These are phyloP conservation scores for Saccharomyces hybrid DNA, from an alignment of 1,139 yeast species.

Conservation along the genomic window DNA sequence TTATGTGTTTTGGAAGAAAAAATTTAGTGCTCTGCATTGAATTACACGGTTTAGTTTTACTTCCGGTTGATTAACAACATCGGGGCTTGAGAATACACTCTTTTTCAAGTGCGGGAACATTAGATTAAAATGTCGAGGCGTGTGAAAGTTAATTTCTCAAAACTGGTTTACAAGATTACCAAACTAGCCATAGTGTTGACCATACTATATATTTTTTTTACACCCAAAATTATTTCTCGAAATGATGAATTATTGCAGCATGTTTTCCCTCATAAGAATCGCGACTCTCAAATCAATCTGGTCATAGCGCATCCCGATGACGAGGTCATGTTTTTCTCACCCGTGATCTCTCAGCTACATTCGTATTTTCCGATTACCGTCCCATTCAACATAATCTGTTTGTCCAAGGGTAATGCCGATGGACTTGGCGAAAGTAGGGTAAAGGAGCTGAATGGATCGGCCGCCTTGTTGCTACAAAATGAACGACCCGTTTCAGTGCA, in stretches of 20 bases:
- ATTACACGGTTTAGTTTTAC: background rate
- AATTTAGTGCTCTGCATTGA: background rate
- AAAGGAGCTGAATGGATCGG: slow-evolving; percentile 52
- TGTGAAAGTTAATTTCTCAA: slow-evolving; percentile 1
- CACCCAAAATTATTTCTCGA: slow-evolving; percentile 7
- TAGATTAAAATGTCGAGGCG: background rate
- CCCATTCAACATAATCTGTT: slow-evolving; percentile 52
- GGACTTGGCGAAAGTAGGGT: slow-evolving; percentile 61
- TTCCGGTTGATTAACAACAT: background rate
- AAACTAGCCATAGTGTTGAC: slow-evolving; percentile 12
- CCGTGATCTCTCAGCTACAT: slow-evolving; percentile 39
- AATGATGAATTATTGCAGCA: slow-evolving; percentile 6
- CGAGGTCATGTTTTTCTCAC: slow-evolving; percentile 96
- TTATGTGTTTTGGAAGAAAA: background rate
- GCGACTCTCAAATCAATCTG: slow-evolving; percentile 21
- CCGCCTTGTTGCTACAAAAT: slow-evolving; percentile 47
- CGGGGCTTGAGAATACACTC: background rate
- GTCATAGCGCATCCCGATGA: slow-evolving; percentile 97
- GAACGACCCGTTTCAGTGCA: slow-evolving; percentile 38
- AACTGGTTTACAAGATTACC: slow-evolving; percentile 5
- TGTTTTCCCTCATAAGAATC: slow-evolving; percentile 3
- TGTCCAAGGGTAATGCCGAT: slow-evolving; percentile 71
- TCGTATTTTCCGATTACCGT: slow-evolving; percentile 9
- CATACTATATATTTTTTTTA: slow-evolving; percentile 12
- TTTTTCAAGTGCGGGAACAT: background rate